Evolutionary conservation across 2,329 filamentous ascomycete genomes (phyloP), one percentile per base, ranked within the genome.

Genomic region (Scolecobasidium constrictum): DNA sequence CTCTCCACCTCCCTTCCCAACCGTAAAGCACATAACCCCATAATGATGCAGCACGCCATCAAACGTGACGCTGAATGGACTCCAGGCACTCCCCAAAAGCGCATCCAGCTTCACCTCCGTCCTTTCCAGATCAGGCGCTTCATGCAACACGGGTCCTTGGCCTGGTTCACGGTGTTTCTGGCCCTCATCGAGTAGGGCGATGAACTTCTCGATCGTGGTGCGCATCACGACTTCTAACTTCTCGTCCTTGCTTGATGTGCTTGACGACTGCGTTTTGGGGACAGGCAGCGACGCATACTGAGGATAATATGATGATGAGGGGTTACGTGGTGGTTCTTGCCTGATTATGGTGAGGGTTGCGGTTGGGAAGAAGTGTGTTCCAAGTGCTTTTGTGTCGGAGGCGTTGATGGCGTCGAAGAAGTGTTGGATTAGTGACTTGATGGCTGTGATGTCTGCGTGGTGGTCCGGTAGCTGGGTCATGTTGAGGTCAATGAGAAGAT

Each of bases 391-490:
- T 11, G 34, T 36, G 34, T 36, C 34, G 34, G 34, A 9, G 34
- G 34, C 34, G 16, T 36, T 36, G 34, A 36, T 36, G 9, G 34
- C 34, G 34, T 36, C 34, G 34, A 36, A 36, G 34, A 36, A 36
- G 34, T 11, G 9, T 17, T 9, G 16, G 34, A 36, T 36, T 11
- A n/a, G 12, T 11, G 34, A 36, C 34, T 36, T 31, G 26, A 31
- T 31, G 26, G 26, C 26, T 7, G 26, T n/a, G n/a, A n/a, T 31
- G n/a, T 7, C 26, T 31, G 26, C n/a, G 9, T 31, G 9, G 26
- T 9, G 9, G 26, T 31, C 26, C 26, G 9, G 9, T 9, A 7
- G n/a, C 26, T 31, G 26, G n/a, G 26, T 31, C 26, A 31, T 31
- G 26, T 31, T 31, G 9, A n/a, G n/a, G 26, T 31, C 26, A n/a